Percentiles rank a stretch among this genome's conserved stretches.
Conservation (phyloP, 2,329 filamentous ascomycete genomes). For the Aureobasidium uvarum region DNA sequence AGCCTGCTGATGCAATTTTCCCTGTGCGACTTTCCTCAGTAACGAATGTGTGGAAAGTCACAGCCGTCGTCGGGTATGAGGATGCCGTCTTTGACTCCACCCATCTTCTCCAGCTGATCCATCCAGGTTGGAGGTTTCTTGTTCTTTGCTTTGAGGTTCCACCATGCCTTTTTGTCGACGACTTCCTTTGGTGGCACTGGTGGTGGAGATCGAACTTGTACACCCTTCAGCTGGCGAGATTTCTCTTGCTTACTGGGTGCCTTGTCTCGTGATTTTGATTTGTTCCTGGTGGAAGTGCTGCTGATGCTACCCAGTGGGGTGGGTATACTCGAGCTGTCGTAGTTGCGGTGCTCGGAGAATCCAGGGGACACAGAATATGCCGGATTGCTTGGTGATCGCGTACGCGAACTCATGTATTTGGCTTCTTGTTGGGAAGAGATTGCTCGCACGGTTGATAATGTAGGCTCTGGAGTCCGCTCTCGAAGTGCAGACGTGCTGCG, state of each 20-base stretch:
- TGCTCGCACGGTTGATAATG: neutral
- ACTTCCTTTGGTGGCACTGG: conserved; percentile 28
- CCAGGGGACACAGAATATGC: neutral
- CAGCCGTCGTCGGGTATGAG: conserved; percentile 42
- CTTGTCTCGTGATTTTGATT: conserved; percentile 26
- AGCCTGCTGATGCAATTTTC: neutral
- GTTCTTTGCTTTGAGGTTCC: conserved; percentile 38
- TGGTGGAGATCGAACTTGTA: conserved; percentile 24
- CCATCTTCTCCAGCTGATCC: conserved; percentile 43
- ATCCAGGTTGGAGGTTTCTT: conserved; percentile 44
- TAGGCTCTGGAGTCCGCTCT: neutral
- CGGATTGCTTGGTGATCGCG: conserved; percentile 14
- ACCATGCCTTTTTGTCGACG: conserved; percentile 34
- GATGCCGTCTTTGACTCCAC: conserved; percentile 43
- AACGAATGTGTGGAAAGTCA: conserved; percentile 33
- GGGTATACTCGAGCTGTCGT: conserved; percentile 22
- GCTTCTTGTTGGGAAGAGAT: neutral
- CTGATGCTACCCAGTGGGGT: conserved; percentile 15
- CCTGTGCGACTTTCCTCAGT: neutral
- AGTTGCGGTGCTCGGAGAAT: conserved; percentile 24
- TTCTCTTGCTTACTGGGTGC: conserved; percentile 1
- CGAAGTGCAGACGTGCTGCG: conserved; percentile 23
- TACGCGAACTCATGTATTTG: neutral
- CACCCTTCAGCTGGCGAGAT: conserved; percentile 32
- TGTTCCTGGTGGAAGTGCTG: conserved; percentile 29